Evolutionary conservation across 345 rosid genomes (phyloP).

Genomic region (Jatropha curcas): DNA sequence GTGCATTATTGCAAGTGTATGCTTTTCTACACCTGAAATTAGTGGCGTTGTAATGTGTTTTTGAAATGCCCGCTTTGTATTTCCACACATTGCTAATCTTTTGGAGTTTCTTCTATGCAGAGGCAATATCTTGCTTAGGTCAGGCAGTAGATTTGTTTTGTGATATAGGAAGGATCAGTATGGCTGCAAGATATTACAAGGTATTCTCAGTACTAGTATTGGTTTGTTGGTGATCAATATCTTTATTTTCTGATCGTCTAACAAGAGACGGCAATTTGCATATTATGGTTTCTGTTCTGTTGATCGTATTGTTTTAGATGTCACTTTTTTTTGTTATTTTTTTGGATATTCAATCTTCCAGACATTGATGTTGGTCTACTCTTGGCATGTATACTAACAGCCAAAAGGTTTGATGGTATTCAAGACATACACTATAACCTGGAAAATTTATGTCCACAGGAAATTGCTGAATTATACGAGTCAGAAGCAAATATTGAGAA

Average conservation of each 20-base stretch:
- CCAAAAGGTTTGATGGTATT: background rate
- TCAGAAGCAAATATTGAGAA: conserved; percentile 34
- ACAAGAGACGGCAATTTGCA: background rate
- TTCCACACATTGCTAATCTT: background rate
- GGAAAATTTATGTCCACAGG: conserved; percentile 9
- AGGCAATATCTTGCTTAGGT: conserved; percentile 86
- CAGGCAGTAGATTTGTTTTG: conserved; percentile 77
- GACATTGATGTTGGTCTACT: background rate
- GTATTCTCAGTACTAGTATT: conserved; percentile 27
- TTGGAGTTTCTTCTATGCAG: conserved; percentile 42
- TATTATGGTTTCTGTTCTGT: background rate
- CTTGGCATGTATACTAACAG: background rate
- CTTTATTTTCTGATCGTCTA: background rate
- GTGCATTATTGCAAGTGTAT: background rate
- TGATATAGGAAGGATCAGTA: conserved; percentile 94
- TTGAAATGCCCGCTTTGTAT: background rate
- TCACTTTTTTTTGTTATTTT: background rate
- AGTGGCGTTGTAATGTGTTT: background rate
- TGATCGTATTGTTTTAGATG: background rate
- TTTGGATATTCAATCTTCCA: background rate
- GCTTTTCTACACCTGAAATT: background rate
- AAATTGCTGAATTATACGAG: conserved; percentile 35
- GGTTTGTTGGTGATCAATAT: background rate
- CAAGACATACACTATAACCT: background rate
- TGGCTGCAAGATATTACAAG: conserved; percentile 99